Percentiles rank a stretch among this genome's conserved stretches.
These are phyloP conservation scores for Argentina anserina DNA, from an alignment of 306 rosid species.

Conservation along the genomic window DNA sequence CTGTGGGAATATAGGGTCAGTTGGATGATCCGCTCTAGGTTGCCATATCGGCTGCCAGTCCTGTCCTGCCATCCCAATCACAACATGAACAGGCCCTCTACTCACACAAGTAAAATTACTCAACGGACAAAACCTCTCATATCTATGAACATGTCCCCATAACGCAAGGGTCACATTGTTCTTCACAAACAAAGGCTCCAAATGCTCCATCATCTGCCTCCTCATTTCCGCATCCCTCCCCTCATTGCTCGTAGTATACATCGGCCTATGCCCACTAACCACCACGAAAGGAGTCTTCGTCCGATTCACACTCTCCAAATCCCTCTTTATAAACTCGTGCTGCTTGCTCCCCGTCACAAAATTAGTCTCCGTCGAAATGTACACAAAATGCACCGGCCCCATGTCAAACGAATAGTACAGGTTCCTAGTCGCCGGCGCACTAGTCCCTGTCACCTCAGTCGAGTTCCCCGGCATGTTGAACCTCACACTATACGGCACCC, in stretches of 20 bases:
- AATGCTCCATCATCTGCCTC: slow-evolving; percentile 62
- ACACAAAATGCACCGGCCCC: slow-evolving; percentile 82
- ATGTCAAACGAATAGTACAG: slow-evolving; percentile 79
- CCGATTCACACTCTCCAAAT: slow-evolving; percentile 71
- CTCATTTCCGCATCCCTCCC: slow-evolving; percentile 55
- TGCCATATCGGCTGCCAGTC: slow-evolving; percentile 91
- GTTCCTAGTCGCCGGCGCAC: slow-evolving; percentile 61
- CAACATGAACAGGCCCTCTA: slow-evolving; percentile 64
- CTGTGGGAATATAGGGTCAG: slow-evolving; percentile 76
- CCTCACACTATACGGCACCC: slow-evolving; percentile 82
- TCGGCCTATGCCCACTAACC: slow-evolving; percentile 88
- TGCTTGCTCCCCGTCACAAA: slow-evolving; percentile 72
- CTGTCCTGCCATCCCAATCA: slow-evolving; percentile 85
- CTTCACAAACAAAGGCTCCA: slow-evolving; percentile 78
- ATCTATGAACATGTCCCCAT: slow-evolving; percentile 95
- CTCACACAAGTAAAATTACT: slow-evolving; percentile 73
- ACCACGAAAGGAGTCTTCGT: slow-evolving; percentile 69
- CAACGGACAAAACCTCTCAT: slow-evolving; percentile 79
- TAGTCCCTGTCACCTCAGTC: slow-evolving; percentile 68
- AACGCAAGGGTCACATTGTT: slow-evolving; percentile 75
- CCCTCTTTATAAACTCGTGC: slow-evolving; percentile 64
- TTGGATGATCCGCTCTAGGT: slow-evolving; percentile 60
- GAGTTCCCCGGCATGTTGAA: slow-evolving; percentile 95
- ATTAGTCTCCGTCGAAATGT: slow-evolving; percentile 84
- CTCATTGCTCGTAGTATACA: slow-evolving; percentile 87